Conservation (phyloP, 768 basidiomycete species). For the Naganishia onofrii region DNA sequence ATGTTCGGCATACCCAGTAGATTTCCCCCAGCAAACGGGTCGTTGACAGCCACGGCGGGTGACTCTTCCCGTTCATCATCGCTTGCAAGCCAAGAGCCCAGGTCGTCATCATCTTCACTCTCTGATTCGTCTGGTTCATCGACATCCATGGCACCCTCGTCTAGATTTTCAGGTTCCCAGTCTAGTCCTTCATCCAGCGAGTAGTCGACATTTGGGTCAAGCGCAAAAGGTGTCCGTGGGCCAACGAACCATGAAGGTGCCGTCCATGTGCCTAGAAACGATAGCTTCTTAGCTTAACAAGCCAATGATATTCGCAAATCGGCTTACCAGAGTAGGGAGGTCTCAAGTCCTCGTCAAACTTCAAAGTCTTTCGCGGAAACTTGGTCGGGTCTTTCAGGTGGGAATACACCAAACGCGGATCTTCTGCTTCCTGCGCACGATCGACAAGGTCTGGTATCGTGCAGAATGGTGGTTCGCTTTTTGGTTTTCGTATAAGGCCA, state of each 20-base stretch:
- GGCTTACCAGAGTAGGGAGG: slow-evolving; percentile 67
- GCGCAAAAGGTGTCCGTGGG: slow-evolving; percentile 75
- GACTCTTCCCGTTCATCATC: slow-evolving; percentile 36
- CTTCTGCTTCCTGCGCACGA: slow-evolving; percentile 58
- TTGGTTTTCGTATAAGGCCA: slow-evolving; percentile 9
- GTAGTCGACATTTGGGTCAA: slow-evolving; percentile 81
- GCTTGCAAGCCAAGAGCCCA: slow-evolving; percentile 32
- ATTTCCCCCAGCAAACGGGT: slow-evolving; percentile 50
- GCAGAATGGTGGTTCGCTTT: slow-evolving; percentile 14
- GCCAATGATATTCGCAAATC: background rate
- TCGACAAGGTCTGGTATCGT: slow-evolving; percentile 17
- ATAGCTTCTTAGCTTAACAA: background rate
- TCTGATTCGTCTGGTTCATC: slow-evolving; percentile 64
- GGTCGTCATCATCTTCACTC: slow-evolving; percentile 54
- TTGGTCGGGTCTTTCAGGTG: slow-evolving; percentile 63
- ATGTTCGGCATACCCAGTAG: slow-evolving; percentile 54
- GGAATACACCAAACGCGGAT: slow-evolving; percentile 65
- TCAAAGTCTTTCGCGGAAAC: slow-evolving; percentile 75
- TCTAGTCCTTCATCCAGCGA: slow-evolving; percentile 91
- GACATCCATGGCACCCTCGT: slow-evolving; percentile 63
- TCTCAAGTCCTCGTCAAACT: slow-evolving; percentile 77
- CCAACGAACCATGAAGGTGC: slow-evolving; percentile 73
- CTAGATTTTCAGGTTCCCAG: slow-evolving; percentile 70
- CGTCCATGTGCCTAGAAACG: slow-evolving; percentile 70
- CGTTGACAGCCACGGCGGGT: slow-evolving; percentile 64